These are phyloP conservation scores for Olyra latifolia DNA, from an alignment of 176 grass and related monocot genomes.

Conservation along the genomic window DNA sequence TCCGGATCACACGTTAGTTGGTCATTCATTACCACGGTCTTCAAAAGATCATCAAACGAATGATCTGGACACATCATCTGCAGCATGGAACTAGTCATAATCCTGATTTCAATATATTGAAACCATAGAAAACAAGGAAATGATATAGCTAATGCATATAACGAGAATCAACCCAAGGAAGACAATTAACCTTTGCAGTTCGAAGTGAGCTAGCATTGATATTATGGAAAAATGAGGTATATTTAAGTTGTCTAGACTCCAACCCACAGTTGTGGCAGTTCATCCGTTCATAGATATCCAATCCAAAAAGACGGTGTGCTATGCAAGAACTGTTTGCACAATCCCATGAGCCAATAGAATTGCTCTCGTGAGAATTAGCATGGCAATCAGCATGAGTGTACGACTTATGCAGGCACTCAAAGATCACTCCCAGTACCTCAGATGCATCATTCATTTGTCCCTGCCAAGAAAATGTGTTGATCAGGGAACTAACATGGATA, in stretches of 20 bases:
- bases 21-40: conserved; percentile 88
- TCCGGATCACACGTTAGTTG: conserved; percentile 86
- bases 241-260: conserved; percentile 83
- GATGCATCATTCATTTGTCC: conserved; percentile 99
- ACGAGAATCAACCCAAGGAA: conserved; percentile 28
- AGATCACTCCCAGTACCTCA: conserved; percentile 91
- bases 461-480: conserved; percentile 45
- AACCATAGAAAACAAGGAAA: conserved; percentile 24
- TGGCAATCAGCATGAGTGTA: conserved; percentile 52
- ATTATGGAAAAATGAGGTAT: conserved; percentile 95
- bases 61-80: conserved; percentile 79
- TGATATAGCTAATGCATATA: conserved; percentile 20
- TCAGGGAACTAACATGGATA: not conserved
- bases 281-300: conserved; percentile 87
- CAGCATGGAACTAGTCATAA: conserved; percentile 22
- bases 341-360: conserved; percentile 80
- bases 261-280: conserved; percentile 76
- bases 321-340: conserved; percentile 81
- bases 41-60: conserved; percentile 89
- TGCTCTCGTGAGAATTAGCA: conserved; percentile 49
- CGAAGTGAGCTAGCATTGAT: conserved; percentile 95
- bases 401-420: conserved; percentile 88
- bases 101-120: not conserved
- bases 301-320: conserved; percentile 85
- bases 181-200: conserved; percentile 65